A percentile compares a stretch with the other conserved stretches of the same genome.
These are phyloP conservation scores for Klebsormidium nitens DNA, from an alignment of 139 green algal species.

Conservation along the genomic window DNA sequence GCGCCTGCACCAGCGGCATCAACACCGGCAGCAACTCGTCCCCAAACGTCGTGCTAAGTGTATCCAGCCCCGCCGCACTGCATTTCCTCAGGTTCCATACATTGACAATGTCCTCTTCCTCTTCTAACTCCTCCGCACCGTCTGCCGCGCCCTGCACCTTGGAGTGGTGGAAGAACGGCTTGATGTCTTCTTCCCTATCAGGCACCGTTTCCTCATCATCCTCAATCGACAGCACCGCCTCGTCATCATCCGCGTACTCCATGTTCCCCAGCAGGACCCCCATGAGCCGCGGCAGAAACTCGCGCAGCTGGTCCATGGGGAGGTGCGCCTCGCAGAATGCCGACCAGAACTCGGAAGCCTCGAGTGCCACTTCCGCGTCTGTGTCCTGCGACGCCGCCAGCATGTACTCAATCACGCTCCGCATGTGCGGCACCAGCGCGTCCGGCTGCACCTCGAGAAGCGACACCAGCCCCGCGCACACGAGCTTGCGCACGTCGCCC, in stretches of 20 bases:
- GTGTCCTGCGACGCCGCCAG: conserved; percentile 55
- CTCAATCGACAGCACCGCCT: conserved; percentile 52
- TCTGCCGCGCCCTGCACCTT: conserved; percentile 48
- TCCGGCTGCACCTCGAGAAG: conserved; percentile 68
- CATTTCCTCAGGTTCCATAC: conserved; percentile 89
- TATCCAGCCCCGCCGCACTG: conserved; percentile 80
- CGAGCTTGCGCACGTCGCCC: conserved; percentile 63
- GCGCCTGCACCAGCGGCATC: conserved; percentile 78
- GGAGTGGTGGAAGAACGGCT: conserved; percentile 33
- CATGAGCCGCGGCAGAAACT: conserved; percentile 73
- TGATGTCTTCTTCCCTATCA: conserved; percentile 28
- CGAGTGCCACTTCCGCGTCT: conserved; percentile 75
- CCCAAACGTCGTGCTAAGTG: conserved; percentile 66
- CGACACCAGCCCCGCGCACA: conserved; percentile 77
- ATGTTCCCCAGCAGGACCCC: conserved; percentile 92
- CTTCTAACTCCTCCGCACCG: conserved; percentile 54
- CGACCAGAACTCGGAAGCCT: conserved; percentile 94
- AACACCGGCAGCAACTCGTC: conserved; percentile 87
- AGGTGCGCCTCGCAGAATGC: conserved; percentile 44
- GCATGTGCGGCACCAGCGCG: conserved; percentile 61
- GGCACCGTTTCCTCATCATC: not conserved
- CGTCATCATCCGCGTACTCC: conserved; percentile 60
- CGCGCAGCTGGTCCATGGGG: conserved; percentile 53
- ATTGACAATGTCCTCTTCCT: conserved; percentile 45
- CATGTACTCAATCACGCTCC: conserved; percentile 92